Evolutionary conservation across 352 stramenopile genomes (phyloP).

Genomic region (Phytopythium delawarense): DNA sequence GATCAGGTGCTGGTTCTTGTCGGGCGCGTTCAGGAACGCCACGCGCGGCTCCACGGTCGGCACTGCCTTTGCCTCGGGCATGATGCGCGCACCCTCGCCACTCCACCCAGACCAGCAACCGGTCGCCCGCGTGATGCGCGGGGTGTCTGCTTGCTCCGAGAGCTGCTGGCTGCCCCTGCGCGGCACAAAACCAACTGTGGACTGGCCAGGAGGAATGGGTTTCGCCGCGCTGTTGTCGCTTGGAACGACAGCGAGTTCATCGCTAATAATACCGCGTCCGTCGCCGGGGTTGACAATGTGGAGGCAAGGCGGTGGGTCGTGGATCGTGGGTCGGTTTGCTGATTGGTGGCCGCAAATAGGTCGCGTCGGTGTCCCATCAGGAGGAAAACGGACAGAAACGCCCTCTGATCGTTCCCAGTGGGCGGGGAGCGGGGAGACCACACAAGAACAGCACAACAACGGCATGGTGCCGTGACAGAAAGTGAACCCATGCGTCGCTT

Average conservation of each 20-base stretch:
- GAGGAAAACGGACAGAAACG: no score
- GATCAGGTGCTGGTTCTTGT: slow-evolving; percentile 55
- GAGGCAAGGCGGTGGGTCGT: no score
- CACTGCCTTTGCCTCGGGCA: slow-evolving; percentile 1
- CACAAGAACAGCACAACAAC: no score
- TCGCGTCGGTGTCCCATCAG: no score
- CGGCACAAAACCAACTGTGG: not conserved
- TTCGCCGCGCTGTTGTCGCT: not conserved
- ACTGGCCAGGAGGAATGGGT: not conserved
- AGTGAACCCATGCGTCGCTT: no score
- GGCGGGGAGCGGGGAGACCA: no score
- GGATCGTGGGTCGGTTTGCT: no score
- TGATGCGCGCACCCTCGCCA: not conserved
- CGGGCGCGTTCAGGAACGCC: slow-evolving; percentile 45
- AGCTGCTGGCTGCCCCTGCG: not conserved
- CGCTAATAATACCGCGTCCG: no score
- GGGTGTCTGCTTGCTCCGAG: not conserved
- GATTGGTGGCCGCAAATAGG: no score
- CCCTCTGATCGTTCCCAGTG: no score
- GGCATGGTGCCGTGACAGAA: no score
- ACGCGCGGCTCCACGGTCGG: slow-evolving; percentile 31
- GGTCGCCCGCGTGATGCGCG: not conserved
- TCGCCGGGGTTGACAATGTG: no score
- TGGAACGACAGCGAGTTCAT: not conserved
- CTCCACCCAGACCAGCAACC: not conserved